Evolutionary conservation across 23 red algal species (phyloP), one percentile per base, ranked within the genome.

Genomic region (Gracilaria domingensis): DNA sequence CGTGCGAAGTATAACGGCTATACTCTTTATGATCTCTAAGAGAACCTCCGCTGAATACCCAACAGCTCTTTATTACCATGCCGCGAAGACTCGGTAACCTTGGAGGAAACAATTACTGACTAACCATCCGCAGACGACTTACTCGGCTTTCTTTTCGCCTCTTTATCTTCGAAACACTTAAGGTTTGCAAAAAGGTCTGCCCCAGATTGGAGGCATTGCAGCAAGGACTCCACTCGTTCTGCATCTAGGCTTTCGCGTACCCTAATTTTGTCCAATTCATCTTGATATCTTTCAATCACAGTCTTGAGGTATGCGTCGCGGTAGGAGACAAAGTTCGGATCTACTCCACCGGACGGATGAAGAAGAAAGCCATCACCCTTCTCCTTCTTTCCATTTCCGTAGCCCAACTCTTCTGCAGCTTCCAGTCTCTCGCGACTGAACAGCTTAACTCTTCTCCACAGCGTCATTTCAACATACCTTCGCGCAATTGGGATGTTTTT

Each of bases 381-480:
- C 7, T 66, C 37, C 29, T 35, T 50, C 26, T 57, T 49, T 62
- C 74, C 73, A 57, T 42, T 81, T 14, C 87, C 87, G 42, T 76
- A 90, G 32, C 74, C 87, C 35, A 90, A n/a, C 9, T 81, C 53
- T 48, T 51, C 30, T 18, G 76, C 71, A 33, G 56, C 62, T 32
- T 32, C 51, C 26, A 90, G 45, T 44, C 74, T 54, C 37, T 90
- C 69, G 14, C 87, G 48, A 32, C 33, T 81, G 36, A 80, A 66
- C 32, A 54, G 48, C 39, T 64, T 54, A 66, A 90, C 29, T 39
- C 87, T 60, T 35, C 76, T 71, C 87, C 87, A 90, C 3, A 90
- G 42, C 54, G 87, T 90, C 87, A 90, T 90, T 18, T 79, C 74
- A 16, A 90, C 76, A 67, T 90, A 90, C 49, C 71, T 49, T 42